Base-by-base conservation (phyloP, 495 filamentous ascomycete genomes). In the Polyplosphaeria fusca region DNA sequence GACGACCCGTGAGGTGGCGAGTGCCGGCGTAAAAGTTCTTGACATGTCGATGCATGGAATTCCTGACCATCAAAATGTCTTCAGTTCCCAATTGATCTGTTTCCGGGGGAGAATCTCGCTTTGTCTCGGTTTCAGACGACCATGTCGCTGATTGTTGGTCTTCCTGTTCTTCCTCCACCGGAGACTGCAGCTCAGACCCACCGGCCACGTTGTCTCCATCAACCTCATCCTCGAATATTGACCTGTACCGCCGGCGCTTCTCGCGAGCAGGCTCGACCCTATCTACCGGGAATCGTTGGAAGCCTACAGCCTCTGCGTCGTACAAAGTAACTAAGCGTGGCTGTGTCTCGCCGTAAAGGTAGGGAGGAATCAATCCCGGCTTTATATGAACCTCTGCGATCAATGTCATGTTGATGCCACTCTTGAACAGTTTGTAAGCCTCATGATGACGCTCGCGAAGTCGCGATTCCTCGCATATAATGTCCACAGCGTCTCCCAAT, bases 271-370 rank as follows among this genome's bases (percentile, higher is more conserved):
- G 5, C 23, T 47, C 45, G 22, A 16, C 19, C 18, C 14, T 4
- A 1, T 3, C 2, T 9, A 4, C 12, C 18, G 25, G 14, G 14
- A 41, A 16, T 5, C 54, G 32, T 25, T 16, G 26, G 27, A 60
- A 60, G 14, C 57, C 57, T 28, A 60, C 37, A 5, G 19, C 38
- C 9, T 22, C 19, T 1, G 57, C 25, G 37, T 60, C 57, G 43
- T 60, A 60, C 3, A 60, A 3, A 13, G 23, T 50, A n/a, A 61
- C 7, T 1, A 35, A 25, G 19, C 18, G 11, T 1, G 58, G 58
- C 0, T 5, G 0, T 2, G 7, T 5, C 38, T 61, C 58, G n/a
- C 50, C 27, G 18, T 49, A 25, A 13, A 61, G 45, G 41, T 55
- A 61, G 9, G 58, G 58, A 16, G 58, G 58, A 1, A 61, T 55